phyloP scores from a whole-genome alignment of 768 basidiomycete genomes.

The Daedaleopsis sinensis region DNA sequence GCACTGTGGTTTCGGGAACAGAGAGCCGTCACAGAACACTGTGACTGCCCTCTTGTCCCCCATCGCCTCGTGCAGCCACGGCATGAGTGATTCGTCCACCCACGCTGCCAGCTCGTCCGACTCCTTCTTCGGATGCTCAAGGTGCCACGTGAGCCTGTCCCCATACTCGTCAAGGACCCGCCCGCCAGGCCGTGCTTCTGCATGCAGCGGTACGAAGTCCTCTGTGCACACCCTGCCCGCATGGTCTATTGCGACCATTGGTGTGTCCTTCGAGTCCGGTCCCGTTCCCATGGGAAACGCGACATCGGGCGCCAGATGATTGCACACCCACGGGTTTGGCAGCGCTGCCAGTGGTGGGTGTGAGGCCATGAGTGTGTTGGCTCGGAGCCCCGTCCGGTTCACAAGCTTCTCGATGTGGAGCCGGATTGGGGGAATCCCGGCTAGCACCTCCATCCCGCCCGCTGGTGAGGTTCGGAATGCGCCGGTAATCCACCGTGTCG shows the following conservation, averaged over 20 bases:
- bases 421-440: conserved; percentile 20
- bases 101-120: background rate
- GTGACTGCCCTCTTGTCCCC: background rate
- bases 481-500: conserved; percentile 24
- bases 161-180: background rate
- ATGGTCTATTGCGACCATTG: background rate
- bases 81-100: background rate
- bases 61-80: background rate
- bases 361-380: conserved; percentile 6
- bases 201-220: background rate
- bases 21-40: no score
- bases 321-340: conserved; percentile 4
- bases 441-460: conserved; percentile 20
- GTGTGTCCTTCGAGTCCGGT: background rate
- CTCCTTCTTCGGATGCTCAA: background rate
- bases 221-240: background rate
- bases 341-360: conserved; percentile 3
- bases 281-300: no score
- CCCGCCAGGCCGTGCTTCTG: no score
- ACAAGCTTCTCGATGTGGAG: conserved; percentile 19
- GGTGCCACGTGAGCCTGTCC: background rate
- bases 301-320: no score
- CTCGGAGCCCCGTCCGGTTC: conserved; percentile 1
- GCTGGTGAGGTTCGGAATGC: conserved; percentile 22
- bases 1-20: no score